These are phyloP conservation scores for Rhodotorula babjevae DNA, from an alignment of 768 basidiomycete species.

Conservation along the genomic window DNA sequence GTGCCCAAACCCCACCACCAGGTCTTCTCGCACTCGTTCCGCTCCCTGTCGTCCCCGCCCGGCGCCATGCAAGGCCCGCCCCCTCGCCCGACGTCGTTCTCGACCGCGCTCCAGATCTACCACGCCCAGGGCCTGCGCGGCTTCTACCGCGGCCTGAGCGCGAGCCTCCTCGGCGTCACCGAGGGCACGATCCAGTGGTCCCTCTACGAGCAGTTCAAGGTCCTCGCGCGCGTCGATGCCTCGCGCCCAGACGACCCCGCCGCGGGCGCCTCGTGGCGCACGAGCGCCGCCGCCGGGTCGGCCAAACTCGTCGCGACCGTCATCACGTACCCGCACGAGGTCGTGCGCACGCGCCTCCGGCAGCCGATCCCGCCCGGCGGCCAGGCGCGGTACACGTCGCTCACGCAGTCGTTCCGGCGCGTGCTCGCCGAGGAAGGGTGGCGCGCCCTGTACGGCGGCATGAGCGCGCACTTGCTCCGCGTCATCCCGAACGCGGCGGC, in stretches of 20 bases:
- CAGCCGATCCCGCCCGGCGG: conserved; percentile 77
- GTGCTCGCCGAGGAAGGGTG: conserved; percentile 87
- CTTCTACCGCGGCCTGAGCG: conserved; percentile 91
- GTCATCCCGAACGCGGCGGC: conserved; percentile 95
- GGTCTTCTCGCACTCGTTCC: conserved; percentile 37
- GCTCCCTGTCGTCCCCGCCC: conserved; percentile 28
- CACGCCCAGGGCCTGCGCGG: conserved; percentile 76
- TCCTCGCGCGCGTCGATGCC: conserved; percentile 52
- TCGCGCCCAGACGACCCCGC: conserved; percentile 52
- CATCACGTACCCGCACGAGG: conserved; percentile 98
- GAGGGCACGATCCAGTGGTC: conserved; percentile 98
- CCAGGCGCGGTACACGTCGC: conserved; percentile 68
- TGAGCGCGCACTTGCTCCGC: conserved; percentile 90
- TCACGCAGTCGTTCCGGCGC: conserved; percentile 74
- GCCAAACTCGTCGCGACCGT: conserved; percentile 90
- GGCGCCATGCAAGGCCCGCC: conserved; percentile 13
- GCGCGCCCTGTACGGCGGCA: conserved; percentile 78
- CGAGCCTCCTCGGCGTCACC: conserved; percentile 90
- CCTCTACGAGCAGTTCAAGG: conserved; percentile 87
- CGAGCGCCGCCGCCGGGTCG: conserved; percentile 82
- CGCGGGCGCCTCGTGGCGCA: conserved; percentile 58
- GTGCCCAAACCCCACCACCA: background rate
- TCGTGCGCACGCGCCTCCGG: conserved; percentile 82
- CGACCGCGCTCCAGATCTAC: conserved; percentile 64
- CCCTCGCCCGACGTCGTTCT: conserved; percentile 32